phyloP scores from a whole-genome alignment of 2,329 filamentous ascomycete genomes.

The Aspergillus viridinutans region DNA sequence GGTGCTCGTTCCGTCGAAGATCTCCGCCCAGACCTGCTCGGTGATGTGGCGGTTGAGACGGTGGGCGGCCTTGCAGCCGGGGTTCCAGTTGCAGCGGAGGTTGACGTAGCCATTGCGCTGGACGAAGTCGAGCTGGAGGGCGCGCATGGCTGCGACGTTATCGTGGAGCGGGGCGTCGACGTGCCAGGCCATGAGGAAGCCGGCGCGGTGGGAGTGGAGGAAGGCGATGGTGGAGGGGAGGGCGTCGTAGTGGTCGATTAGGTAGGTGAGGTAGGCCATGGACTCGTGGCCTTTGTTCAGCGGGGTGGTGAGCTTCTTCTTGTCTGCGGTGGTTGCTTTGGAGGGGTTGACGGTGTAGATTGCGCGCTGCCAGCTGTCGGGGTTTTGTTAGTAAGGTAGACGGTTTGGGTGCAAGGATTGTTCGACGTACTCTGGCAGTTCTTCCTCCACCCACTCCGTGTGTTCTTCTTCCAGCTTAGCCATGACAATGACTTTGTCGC shows the following conservation, averaged over 20 bases:
- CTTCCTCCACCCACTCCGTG: conserved; percentile 42
- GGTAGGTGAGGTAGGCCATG: conserved; percentile 46
- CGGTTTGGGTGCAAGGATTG: not conserved
- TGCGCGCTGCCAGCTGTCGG: conserved; percentile 41
- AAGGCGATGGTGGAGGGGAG: conserved; percentile 54
- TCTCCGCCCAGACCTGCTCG: conserved; percentile 33
- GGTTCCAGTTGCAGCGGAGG: conserved; percentile 56
- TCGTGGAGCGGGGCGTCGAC: conserved; percentile 56
- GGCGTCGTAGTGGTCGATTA: conserved; percentile 43
- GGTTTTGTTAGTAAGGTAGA: not conserved
- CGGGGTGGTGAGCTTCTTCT: conserved; percentile 26
- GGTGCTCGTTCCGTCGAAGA: conserved; percentile 39
- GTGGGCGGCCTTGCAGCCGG: conserved; percentile 46
- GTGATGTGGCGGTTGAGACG: conserved; percentile 35
- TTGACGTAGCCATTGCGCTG: conserved; percentile 56
- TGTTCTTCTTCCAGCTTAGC: conserved; percentile 42
- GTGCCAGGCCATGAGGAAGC: conserved; percentile 50
- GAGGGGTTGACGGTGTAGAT: conserved; percentile 43
- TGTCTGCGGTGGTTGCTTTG: conserved; percentile 17
- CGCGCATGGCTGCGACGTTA: conserved; percentile 49
- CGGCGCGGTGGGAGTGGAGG: conserved; percentile 53
- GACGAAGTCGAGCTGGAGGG: conserved; percentile 49
- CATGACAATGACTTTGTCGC: conserved; percentile 43
- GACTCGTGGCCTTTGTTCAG: conserved; percentile 46
- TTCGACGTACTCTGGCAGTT: conserved; percentile 42